Base-by-base conservation (phyloP, 306 rosid species). In the Glycyrrhiza uralensis region DNA sequence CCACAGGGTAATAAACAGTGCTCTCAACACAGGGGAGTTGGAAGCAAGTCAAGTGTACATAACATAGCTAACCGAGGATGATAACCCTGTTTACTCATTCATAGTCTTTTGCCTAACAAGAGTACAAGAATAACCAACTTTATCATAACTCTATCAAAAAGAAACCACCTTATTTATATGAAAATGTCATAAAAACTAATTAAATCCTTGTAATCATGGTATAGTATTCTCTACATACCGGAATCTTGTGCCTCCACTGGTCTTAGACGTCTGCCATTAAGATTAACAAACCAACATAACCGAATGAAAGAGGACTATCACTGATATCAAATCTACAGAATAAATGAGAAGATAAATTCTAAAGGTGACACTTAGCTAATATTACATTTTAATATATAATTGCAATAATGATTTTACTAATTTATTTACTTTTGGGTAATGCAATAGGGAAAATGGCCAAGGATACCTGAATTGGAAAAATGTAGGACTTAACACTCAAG, bases 181-280 rank as follows among this genome's bases (percentile, higher is more conserved):
- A n/a, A n/a, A n/a, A n/a, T n/a, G n/a, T n/a, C n/a, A n/a, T n/a
- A n/a, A n/a, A n/a, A n/a, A n/a, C n/a, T n/a, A n/a, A n/a, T n/a
- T n/a, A n/a, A n/a, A n/a, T 93, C 97, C 75, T 93, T 96, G 79
- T 91, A 91, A 80, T 93, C 98, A 79, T 91, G 97, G 76, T 58
- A 89, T 85, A 62, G 97, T 87, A 64, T 92, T 89, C 55, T 93
- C 97, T 76, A 85, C 78, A 75, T 82, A 88, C 76, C 69, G 81
- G 59, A 91, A 93, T 69, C 85, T 89, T 46, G 74, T 80, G 79
- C 98, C 96, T 69, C 83, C 92, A 61, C 98, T 91, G 62, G 83
- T 75, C 60, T 79, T 89, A 24, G 85, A 59, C 28, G 77, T 66
- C 98, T 93, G 84, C 64, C 72, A 85, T 63, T 44, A 49, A 74